Base-by-base conservation (phyloP, 345 rosid genomes). In the Salix arbutifolia region DNA sequence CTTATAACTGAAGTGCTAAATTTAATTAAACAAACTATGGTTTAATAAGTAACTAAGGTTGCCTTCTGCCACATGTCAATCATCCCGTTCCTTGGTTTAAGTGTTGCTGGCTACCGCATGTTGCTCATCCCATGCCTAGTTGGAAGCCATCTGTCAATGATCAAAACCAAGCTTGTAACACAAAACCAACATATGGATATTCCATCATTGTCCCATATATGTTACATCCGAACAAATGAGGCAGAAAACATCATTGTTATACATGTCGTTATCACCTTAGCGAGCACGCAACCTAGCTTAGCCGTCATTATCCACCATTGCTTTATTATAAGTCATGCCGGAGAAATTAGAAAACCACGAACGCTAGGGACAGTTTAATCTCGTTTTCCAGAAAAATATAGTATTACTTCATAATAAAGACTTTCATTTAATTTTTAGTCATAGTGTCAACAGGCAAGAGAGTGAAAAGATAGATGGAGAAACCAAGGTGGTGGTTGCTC, bases 401-500 rank as follows among this genome's bases (percentile, higher is more conserved):
- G 25, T 18, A 33, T 17, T 33, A 8, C 33, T 8, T 8, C 69
- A 33, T 40, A 65, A 30, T 40, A 0, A 1, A 17, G 69, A 33
- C 42, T 65, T 33, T 8, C n/a, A 31, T 18, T 18, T 30, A 19
- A 21, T 56, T 21, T 10, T 53, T 21, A 1, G 13, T 4, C 1
- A 17, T 10, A 56, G 21, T 56, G 37, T 25, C 14, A 18, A 7
- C 13, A 48, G 4, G 1, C 23, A 25, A 25, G 2, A 40, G 21
- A 33, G 69, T 8, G 25, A n/a, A 13, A 68, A 40, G 12, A 19
- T 50, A n/a, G 64, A 89, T 85, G 89, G 86, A 83, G 90, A 83
- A 38, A 30, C 8, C 65, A 56, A 71, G 50, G 64, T 30, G 67
- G 77, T 14, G 56, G 72, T n/a, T 21, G 90, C 91, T 19, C 70